Base-by-base conservation (phyloP, 2,329 filamentous ascomycete genomes). In the Hymenoscyphus infarciens region DNA sequence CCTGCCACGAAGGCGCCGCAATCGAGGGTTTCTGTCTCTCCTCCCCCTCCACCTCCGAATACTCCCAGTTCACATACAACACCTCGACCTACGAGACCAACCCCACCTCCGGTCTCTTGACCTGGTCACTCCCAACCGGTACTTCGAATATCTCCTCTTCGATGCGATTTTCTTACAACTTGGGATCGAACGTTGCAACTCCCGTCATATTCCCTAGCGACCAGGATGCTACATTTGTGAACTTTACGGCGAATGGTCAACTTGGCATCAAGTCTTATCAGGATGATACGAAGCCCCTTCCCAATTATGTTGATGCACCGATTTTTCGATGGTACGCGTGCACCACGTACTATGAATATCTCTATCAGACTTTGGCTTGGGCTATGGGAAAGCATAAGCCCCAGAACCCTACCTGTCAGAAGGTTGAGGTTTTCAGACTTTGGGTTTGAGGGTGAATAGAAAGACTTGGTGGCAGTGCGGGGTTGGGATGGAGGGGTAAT, bases 1-100 rank as follows among this genome's bases (percentile, higher is more conserved):
- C 80, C 61, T 82, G 80, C 71, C 80, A 81, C 68, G 74, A 76
- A 63, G 80, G 80, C 33, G 80, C 80, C 22, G 80, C 75, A 4
- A 79, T 81, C 60, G 79, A 81, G 68, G 75, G 73, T 11, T 76
- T 81, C 61, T 81, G 80, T 65, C 64, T 78, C 19, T 56, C 63
- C 69, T 53, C 56, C 27, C 10, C 62, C 59, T 38, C 61, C 57
- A 57, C 53, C 39, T 45, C 45, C 16, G 49, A 64, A 66, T 42
- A 69, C 64, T 57, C 63, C 38, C 25, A 61, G 11, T 72, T 63
- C 66, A 68, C 58, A 27, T 69, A 78, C 68, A 72, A 73, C 42
- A 71, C 74, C 3, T 57, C 59, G 63, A 69, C 42, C 68, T 61
- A 60, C 31, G 58, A 61, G 63, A 67, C 52, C 38, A 45, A 25